Evolutionary conservation across 148 eudicot genomes (phyloP).

Genomic region (Rhododendron williamsianum): DNA sequence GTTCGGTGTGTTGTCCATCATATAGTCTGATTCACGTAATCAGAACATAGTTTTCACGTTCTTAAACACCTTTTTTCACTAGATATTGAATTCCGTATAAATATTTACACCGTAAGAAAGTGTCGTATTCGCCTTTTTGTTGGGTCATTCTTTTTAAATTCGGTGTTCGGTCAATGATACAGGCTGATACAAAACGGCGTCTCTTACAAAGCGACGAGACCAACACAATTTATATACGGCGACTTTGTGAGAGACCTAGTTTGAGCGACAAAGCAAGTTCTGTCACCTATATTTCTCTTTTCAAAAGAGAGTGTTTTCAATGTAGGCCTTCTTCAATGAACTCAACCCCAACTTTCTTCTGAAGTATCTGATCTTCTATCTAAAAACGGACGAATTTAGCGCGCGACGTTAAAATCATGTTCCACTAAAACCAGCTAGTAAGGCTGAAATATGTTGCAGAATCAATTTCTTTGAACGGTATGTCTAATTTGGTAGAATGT

Average conservation of each 20-base stretch:
- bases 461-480: neutral
- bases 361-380: neutral
- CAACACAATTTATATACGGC: neutral
- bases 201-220: neutral
- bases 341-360: neutral
- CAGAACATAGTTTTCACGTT: neutral
- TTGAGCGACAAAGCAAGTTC: neutral
- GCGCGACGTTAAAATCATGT: neutral
- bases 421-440: neutral
- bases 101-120: neutral
- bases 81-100: neutral
- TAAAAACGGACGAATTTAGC: neutral
- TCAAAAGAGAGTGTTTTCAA: neutral
- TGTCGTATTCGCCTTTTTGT: neutral
- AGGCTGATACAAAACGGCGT: neutral
- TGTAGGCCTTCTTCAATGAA: neutral
- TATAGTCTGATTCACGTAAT: neutral
- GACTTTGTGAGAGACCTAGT: neutral
- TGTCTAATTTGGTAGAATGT: neutral
- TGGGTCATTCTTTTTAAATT: neutral
- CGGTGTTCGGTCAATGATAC: neutral
- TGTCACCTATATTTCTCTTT: neutral
- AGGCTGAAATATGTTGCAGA: neutral
- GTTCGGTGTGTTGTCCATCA: neutral
- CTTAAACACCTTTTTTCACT: too few species aligned